phyloP scores from a whole-genome alignment of 306 rosid genomes.

The Rosa lucieae region DNA sequence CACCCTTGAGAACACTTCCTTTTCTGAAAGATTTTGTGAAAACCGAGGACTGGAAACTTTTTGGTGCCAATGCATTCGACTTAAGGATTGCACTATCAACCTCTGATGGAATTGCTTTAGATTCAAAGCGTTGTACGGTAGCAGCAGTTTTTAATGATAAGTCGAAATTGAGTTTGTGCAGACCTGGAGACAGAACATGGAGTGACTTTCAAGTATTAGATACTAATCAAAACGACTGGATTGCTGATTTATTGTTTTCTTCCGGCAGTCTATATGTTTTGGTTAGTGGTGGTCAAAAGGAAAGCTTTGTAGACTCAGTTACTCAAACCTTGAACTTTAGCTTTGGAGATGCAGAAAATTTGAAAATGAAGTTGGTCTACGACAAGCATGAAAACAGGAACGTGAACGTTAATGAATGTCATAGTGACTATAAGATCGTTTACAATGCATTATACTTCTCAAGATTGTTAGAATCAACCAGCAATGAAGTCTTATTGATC shows the following conservation, averaged over 20 bases:
- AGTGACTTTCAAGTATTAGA: background rate
- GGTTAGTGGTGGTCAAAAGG: background rate
- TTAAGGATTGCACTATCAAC: background rate
- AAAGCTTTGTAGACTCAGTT: background rate
- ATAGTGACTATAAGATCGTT: background rate
- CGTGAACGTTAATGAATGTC: background rate
- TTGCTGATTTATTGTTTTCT: background rate
- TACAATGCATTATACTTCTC: background rate
- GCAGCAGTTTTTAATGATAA: background rate
- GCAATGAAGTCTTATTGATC: background rate
- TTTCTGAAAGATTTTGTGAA: background rate
- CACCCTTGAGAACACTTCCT: background rate
- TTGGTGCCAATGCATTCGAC: background rate
- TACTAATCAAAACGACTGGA: background rate
- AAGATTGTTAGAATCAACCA: background rate
- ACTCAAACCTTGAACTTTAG: background rate
- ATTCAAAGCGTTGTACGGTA: background rate
- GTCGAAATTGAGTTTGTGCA: background rate
- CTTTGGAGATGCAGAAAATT: background rate
- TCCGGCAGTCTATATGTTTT: background rate
- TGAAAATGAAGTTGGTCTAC: background rate
- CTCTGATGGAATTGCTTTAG: background rate
- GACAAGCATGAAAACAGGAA: background rate
- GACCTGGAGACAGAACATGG: background rate
- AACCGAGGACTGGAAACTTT: background rate